Conservation (phyloP, 257 asterid species). For the Ajuga chamaepitys region DNA sequence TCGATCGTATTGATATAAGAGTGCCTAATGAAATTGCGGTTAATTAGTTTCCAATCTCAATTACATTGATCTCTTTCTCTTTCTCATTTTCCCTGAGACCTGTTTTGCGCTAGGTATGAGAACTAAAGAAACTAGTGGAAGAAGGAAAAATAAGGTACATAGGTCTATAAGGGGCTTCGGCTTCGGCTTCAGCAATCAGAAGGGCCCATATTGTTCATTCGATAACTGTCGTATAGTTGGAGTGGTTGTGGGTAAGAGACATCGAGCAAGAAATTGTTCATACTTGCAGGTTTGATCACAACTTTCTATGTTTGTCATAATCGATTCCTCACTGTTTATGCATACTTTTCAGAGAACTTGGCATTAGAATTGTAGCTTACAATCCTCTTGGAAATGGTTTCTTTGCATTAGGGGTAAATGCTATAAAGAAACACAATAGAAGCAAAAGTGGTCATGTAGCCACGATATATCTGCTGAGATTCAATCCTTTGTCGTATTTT, state of each 20-base stretch:
- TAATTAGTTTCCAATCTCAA: background rate
- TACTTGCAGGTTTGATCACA: constrained; percentile 37
- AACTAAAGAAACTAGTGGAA: constrained; percentile 47
- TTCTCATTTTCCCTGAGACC: background rate
- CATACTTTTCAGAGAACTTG: constrained; percentile 26
- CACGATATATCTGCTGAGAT: too few species aligned
- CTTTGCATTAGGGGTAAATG: constrained; percentile 16
- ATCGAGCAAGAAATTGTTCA: constrained; percentile 40
- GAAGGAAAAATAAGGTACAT: constrained; percentile 52
- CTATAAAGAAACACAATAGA: too few species aligned
- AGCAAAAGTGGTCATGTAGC: too few species aligned
- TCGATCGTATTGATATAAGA: constrained; percentile 11
- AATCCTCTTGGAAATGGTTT: constrained; percentile 32
- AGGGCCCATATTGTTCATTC: constrained; percentile 61
- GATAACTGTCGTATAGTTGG: constrained; percentile 42
- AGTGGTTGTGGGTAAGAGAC: constrained; percentile 52
- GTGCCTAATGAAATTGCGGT: constrained; percentile 23
- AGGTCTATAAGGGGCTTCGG: constrained; percentile 53
- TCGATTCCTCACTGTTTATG: background rate
- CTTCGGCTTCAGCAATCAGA: constrained; percentile 48
- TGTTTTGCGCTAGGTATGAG: constrained; percentile 31
- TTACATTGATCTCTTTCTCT: background rate
- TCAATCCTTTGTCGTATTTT: background rate
- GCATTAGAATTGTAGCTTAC: constrained; percentile 30
- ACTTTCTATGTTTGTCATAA: background rate